phyloP scores from a whole-genome alignment of 1,284 basidiomycete genomes.

The Vanrija humicola region DNA sequence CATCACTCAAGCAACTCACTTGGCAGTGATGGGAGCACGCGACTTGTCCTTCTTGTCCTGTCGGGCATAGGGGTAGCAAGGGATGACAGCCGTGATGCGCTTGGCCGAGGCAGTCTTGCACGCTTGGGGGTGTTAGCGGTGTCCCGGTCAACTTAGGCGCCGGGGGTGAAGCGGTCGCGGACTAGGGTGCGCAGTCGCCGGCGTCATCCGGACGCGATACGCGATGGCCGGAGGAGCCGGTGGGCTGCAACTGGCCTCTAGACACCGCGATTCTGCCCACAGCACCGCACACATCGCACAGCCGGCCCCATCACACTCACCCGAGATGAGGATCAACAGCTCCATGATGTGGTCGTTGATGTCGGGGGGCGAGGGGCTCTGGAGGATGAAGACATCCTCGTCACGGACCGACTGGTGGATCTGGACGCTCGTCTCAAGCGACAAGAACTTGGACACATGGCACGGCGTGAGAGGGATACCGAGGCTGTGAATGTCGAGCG shows the following conservation, averaged over 20 bases:
- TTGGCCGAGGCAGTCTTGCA: conserved; percentile 97
- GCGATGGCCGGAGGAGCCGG: neutral
- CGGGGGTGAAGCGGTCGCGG: neutral
- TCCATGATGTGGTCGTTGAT: conserved; percentile 55
- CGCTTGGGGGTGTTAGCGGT: conserved; percentile 55
- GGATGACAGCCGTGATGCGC: conserved; percentile 96
- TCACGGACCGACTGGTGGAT: conserved; percentile 93
- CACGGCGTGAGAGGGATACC: conserved; percentile 85
- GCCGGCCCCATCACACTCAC: conserved; percentile 24
- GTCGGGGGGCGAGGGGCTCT: conserved; percentile 53
- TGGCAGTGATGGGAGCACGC: conserved; percentile 94
- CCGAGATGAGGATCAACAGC: conserved; percentile 53
- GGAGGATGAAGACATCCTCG: conserved; percentile 96
- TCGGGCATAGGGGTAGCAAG: conserved; percentile 93
- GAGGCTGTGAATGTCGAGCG: conserved; percentile 58
- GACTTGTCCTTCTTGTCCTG: conserved; percentile 99
- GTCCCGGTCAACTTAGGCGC: neutral
- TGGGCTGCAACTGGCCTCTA: neutral
- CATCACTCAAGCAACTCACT: conserved; percentile 49
- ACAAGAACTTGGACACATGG: conserved; percentile 92
- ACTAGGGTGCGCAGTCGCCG: no score
- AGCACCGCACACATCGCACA: neutral
- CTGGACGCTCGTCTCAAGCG: conserved; percentile 88
- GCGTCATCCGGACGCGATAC: no score
- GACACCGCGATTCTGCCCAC: neutral